These are phyloP conservation scores for Russula sp. DNA, from an alignment of 768 basidiomycete genomes.

Conservation along the genomic window DNA sequence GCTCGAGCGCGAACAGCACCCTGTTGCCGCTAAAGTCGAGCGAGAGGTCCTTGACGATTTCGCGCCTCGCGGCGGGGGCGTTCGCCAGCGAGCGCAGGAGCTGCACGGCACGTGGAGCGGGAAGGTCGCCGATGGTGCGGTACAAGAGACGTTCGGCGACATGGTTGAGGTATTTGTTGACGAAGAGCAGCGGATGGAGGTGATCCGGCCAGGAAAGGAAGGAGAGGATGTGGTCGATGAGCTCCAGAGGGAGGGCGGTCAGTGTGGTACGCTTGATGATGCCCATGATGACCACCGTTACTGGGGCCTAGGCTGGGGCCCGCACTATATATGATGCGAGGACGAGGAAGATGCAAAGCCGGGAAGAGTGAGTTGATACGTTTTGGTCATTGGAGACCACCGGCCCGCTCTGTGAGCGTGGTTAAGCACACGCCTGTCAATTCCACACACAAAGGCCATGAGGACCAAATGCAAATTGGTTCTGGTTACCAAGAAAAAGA, in stretches of 20 bases:
- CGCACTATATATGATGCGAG: too few species aligned
- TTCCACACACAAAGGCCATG: too few species aligned
- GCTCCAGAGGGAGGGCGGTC: conserved; percentile 31
- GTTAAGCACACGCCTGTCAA: too few species aligned
- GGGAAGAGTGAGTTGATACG: too few species aligned
- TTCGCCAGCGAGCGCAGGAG: conserved; percentile 37
- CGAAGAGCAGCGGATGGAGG: conserved; percentile 25
- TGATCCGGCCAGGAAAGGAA: conserved; percentile 25
- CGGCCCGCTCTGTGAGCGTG: too few species aligned
- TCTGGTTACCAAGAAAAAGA: too few species aligned
- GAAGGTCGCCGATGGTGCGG: conserved; percentile 31
- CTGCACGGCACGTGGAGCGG: conserved; percentile 27
- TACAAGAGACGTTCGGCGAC: conserved; percentile 32
- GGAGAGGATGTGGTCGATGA: conserved; percentile 29
- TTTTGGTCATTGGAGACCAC: too few species aligned
- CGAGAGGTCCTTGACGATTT: conserved; percentile 40
- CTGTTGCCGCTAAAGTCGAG: conserved; percentile 34
- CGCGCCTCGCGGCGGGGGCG: conserved; percentile 30
- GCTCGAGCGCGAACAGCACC: conserved; percentile 44
- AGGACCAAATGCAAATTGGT: too few species aligned
- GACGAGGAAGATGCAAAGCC: too few species aligned
- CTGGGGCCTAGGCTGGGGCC: too few species aligned
- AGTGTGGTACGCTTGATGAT: background rate
- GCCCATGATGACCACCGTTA: too few species aligned
- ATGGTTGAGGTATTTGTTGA: conserved; percentile 26